Conservation (phyloP, 768 basidiomycete genomes). For the Cyathus striatus region DNA sequence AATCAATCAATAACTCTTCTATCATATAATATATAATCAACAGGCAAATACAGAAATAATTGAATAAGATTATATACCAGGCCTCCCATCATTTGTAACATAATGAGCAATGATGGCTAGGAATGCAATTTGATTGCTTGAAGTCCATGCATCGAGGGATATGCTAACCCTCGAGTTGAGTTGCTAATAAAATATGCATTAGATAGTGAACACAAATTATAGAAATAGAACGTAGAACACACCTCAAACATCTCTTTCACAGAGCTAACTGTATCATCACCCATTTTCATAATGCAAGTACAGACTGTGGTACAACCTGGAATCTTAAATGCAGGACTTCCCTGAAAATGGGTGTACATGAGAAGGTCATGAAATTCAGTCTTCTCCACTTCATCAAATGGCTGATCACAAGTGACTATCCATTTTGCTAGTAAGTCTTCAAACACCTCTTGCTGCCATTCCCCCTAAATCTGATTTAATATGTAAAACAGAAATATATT, state of each 20-base stretch:
- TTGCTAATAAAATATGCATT: background rate
- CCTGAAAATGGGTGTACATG: constrained; percentile 1
- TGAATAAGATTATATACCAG: constrained; percentile 11
- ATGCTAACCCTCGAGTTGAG: constrained; percentile 11
- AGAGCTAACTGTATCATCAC: constrained; percentile 9
- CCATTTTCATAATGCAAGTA: constrained; percentile 7
- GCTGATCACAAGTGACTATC: constrained; percentile 4
- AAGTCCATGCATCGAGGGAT: constrained; percentile 24
- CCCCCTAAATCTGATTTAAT: background rate
- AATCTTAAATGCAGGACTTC: background rate
- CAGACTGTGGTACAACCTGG: background rate
- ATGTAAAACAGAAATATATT: background rate
- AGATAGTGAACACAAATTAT: background rate
- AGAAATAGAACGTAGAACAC: constrained; percentile 2
- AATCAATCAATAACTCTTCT: constrained; percentile 33
- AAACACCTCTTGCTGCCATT: constrained; percentile 4
- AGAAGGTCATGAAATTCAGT: background rate
- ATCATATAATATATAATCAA: background rate
- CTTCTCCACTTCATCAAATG: constrained; percentile 5
- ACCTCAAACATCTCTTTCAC: constrained; percentile 12
- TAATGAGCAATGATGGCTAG: constrained; percentile 23
- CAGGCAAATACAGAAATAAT: too few relatives aligned
- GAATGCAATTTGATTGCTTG: constrained; percentile 22
- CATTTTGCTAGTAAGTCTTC: background rate
- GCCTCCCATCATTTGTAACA: constrained; percentile 16